phyloP scores from a whole-genome alignment of 2,329 filamentous ascomycete genomes.

The Seiridium cupressi region DNA sequence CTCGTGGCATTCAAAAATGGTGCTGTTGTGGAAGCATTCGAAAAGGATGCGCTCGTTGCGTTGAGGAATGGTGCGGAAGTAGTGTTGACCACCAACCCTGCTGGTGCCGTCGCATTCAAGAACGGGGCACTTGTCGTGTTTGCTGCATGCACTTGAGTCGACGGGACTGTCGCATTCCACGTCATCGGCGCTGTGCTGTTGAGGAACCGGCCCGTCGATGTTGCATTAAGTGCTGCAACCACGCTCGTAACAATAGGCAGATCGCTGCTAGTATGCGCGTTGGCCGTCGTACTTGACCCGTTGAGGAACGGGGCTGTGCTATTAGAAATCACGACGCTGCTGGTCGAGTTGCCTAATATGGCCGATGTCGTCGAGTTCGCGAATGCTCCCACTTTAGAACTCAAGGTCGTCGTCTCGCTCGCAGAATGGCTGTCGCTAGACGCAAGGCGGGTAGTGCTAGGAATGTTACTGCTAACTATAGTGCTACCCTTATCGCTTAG shows the following conservation, averaged over 20 bases:
- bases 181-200: neutral
- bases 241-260: slow-evolving; percentile 7
- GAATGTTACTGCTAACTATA: neutral
- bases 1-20: neutral
- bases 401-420: neutral
- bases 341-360: slow-evolving; percentile 7
- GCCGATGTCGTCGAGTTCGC: neutral
- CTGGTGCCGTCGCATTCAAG: neutral
- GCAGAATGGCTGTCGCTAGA: neutral
- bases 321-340: neutral
- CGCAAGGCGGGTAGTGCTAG: neutral
- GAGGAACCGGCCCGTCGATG: slow-evolving; percentile 2
- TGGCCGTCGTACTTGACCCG: slow-evolving; percentile 5
- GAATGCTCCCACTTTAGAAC: neutral
- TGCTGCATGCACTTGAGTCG: neutral
- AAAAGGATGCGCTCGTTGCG: neutral
- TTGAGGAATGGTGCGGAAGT: slow-evolving; percentile 1
- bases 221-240: neutral
- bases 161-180: neutral
- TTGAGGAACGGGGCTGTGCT: neutral
- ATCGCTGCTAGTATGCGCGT: slow-evolving; percentile 2
- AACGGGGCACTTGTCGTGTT: slow-evolving; percentile 1
- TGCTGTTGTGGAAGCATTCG: slow-evolving; percentile 2
- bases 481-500: neutral
- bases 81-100: neutral